Evolutionary conservation across 2,329 filamentous ascomycete genomes (phyloP).

Genomic region (Claviceps sp.): DNA sequence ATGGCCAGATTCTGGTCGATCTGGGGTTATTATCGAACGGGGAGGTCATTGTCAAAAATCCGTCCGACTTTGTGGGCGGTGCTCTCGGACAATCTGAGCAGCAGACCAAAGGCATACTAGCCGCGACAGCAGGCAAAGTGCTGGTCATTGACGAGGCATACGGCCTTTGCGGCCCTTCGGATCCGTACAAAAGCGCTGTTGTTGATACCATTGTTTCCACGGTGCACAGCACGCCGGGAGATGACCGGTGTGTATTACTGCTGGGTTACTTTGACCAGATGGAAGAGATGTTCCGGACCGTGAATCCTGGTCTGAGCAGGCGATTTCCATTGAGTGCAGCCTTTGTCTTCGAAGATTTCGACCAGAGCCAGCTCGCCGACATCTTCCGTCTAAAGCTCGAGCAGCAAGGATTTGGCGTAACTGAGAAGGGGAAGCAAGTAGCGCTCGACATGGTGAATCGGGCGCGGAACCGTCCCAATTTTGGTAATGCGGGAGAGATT

Average conservation of each 20-base stretch:
- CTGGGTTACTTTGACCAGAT: constrained; percentile 59
- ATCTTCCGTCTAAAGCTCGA: constrained; percentile 54
- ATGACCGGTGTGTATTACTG: constrained; percentile 59
- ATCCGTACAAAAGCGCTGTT: constrained; percentile 46
- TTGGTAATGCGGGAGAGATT: constrained; percentile 64
- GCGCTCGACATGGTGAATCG: constrained; percentile 47
- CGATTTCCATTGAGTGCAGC: constrained; percentile 51
- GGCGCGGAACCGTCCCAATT: constrained; percentile 50
- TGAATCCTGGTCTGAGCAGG: constrained; percentile 55
- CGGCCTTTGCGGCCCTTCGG: constrained; percentile 36
- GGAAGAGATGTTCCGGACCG: constrained; percentile 58
- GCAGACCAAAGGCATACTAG: constrained; percentile 59
- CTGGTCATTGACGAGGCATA: constrained; percentile 75
- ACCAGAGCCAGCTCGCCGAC: constrained; percentile 36
- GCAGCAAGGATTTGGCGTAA: constrained; percentile 37
- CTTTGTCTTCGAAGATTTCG: constrained; percentile 59
- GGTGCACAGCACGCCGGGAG: constrained; percentile 54
- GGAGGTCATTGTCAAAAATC: constrained; percentile 60
- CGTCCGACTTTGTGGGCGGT: constrained; percentile 57
- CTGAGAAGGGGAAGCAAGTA: constrained; percentile 34
- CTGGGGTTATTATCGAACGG: constrained; percentile 54
- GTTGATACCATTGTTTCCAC: constrained; percentile 64
- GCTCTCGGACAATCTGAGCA: constrained; percentile 53
- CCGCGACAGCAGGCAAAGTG: constrained; percentile 54
- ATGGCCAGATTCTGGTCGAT: constrained; percentile 53